Base-by-base conservation (phyloP, 139 green algal genomes). In the Chlamydomonas applanata region DNA sequence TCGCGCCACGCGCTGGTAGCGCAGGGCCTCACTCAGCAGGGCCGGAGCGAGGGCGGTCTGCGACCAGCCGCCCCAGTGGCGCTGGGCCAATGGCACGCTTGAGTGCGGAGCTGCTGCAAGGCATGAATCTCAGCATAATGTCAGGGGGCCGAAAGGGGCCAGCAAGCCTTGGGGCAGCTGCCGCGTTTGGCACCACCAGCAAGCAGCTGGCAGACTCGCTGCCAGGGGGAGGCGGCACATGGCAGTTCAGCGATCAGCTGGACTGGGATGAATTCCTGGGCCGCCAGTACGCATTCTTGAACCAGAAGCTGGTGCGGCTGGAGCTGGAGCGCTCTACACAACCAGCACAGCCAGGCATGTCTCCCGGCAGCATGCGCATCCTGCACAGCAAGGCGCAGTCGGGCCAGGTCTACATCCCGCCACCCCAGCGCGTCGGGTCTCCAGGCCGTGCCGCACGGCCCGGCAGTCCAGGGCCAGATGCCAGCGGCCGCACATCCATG, bases 251-350 rank as follows among this genome's bases (percentile, higher is more conserved):
- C 16, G 69, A 67, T 1, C 46, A 81, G 0, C 52, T 81, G 69
- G 69, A 81, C 32, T 81, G 76, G 76, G 69, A 77, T 13, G 76
- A 81, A 35, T 81, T 81, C 61, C 16, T 81, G 13, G 52, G 27
- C 17, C 69, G 76, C 14, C 76, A 81, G 69, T 67, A 68, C 9
- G 44, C 32, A 27, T 81, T 81, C 69, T 35, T 81, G 54, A 49
- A 35, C 7, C 36, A 69, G 22, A 60, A 67, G 16, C 36, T 69
- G 19, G 29, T 53, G 11, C 73, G 69, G 76, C 2, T 73, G 25
- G 46, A 67, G 14, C 1, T 33, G 22, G 27, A 49, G 35, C 34
- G 34, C 5, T 35, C 40, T 72, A 14, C 66, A 19, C 19, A 27
- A 60, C 25, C 66, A 3, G 5, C 66, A 32, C 25, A 44, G 66